phyloP scores from a whole-genome alignment of 139 green algal genomes.

The Chlorella sp. region DNA sequence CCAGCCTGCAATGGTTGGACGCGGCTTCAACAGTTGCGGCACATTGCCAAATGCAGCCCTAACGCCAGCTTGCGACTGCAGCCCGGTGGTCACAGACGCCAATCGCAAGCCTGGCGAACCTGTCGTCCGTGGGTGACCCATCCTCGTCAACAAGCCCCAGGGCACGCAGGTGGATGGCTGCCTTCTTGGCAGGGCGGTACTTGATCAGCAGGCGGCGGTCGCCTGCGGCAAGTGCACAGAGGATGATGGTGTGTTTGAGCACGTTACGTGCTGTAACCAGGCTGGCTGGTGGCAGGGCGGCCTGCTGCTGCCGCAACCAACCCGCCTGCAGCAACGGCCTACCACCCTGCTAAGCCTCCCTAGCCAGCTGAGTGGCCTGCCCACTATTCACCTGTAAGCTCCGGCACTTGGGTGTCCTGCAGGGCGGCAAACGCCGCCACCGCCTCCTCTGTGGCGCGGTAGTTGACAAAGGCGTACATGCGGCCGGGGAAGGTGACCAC shows the following conservation, averaged over 20 bases:
- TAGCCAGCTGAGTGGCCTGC: too few species aligned
- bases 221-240: not conserved
- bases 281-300: too few species aligned
- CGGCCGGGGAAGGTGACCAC: constrained; percentile 78
- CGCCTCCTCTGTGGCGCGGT: constrained; percentile 61
- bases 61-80: too few species aligned
- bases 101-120: not conserved
- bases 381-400: constrained; percentile 44
- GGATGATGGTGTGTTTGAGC: too few species aligned
- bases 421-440: constrained; percentile 46
- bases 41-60: too few species aligned
- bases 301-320: too few species aligned
- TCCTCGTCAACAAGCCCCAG: constrained; percentile 28
- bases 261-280: too few species aligned
- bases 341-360: too few species aligned
- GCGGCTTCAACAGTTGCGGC: too few species aligned
- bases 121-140: constrained; percentile 23
- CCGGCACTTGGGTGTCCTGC: constrained; percentile 38
- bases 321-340: too few species aligned
- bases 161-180: constrained; percentile 37
- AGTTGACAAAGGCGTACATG: constrained; percentile 87
- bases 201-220: constrained; percentile 54
- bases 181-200: constrained; percentile 59
- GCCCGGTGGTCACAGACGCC: too few species aligned
- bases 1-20: not conserved